phyloP scores from a whole-genome alignment of 2,329 filamentous ascomycete genomes.

The Fusarium floridanum region DNA sequence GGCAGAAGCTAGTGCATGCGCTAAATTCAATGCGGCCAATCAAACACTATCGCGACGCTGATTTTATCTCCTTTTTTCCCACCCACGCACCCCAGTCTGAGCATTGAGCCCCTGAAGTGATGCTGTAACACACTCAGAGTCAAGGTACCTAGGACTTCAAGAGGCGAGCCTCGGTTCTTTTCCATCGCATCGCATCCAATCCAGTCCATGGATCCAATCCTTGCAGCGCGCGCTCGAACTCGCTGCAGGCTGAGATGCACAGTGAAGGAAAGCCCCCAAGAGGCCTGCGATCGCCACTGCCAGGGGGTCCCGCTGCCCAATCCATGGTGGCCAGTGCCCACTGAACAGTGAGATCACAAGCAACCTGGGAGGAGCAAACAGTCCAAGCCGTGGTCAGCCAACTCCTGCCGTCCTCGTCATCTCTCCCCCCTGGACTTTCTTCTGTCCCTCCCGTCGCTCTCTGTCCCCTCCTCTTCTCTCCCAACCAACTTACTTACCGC shows the following conservation, averaged over 20 bases:
- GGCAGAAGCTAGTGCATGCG: constrained; percentile 53
- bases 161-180: constrained; percentile 17
- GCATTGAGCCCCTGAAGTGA: constrained; percentile 57
- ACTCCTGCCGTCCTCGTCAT: constrained; percentile 32
- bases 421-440: constrained; percentile 38
- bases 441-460: constrained; percentile 40
- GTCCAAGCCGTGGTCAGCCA: constrained; percentile 13
- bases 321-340: constrained; percentile 15
- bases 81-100: constrained; percentile 50
- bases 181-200: constrained; percentile 1
- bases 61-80: constrained; percentile 57
- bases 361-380: constrained; percentile 9
- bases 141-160: constrained; percentile 35
- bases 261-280: constrained; percentile 25
- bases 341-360: constrained; percentile 8
- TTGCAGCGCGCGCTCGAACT: constrained; percentile 7
- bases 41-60: constrained; percentile 44
- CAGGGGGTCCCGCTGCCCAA: constrained; percentile 21
- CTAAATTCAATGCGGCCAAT: constrained; percentile 56
- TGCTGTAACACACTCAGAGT: constrained; percentile 48
- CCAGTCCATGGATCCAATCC: background rate
- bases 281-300: constrained; percentile 37
- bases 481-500: constrained; percentile 31
- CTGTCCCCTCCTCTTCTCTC: constrained; percentile 37
- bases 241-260: constrained; percentile 12